Percentiles rank a stretch among this genome's conserved stretches.
These are phyloP conservation scores for Termitomyces sp. DNA, from an alignment of 768 basidiomycete genomes.

Conservation along the genomic window DNA sequence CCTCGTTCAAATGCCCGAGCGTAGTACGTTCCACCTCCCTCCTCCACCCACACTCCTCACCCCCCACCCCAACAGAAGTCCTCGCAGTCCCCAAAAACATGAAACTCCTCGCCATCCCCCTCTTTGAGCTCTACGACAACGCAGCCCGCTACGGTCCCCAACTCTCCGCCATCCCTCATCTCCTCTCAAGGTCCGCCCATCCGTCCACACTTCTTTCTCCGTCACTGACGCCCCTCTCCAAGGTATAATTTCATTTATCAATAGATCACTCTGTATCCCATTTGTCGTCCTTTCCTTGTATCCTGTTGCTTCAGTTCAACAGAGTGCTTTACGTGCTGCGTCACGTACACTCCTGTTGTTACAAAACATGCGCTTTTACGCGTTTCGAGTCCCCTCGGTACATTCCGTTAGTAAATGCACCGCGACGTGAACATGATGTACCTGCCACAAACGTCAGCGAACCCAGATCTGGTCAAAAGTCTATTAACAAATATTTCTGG, in stretches of 20 bases:
- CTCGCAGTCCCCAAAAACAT: slow-evolving; percentile 98
- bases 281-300: too few relatives aligned
- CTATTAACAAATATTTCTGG: too few relatives aligned
- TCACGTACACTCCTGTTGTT: not conserved
- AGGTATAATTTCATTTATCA: slow-evolving; percentile 83
- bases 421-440: too few relatives aligned
- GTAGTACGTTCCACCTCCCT: slow-evolving; percentile 51
- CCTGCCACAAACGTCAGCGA: too few relatives aligned
- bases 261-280: slow-evolving; percentile 21
- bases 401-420: too few relatives aligned
- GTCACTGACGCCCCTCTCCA: slow-evolving; percentile 19
- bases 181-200: slow-evolving; percentile 69
- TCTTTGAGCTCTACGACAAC: slow-evolving; percentile 98
- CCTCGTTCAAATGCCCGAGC: slow-evolving; percentile 91
- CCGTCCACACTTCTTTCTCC: not conserved
- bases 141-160: slow-evolving; percentile 94
- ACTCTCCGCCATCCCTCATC: slow-evolving; percentile 88
- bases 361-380: too few relatives aligned
- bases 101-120: slow-evolving; percentile 94
- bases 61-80: slow-evolving; percentile 55
- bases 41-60: not conserved
- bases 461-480: too few relatives aligned
- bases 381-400: too few relatives aligned
- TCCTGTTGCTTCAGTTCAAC: slow-evolving; percentile 2
- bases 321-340: slow-evolving; percentile 3